Conservation (phyloP, 257 asterid genomes). For the Solanum arcanum region DNA sequence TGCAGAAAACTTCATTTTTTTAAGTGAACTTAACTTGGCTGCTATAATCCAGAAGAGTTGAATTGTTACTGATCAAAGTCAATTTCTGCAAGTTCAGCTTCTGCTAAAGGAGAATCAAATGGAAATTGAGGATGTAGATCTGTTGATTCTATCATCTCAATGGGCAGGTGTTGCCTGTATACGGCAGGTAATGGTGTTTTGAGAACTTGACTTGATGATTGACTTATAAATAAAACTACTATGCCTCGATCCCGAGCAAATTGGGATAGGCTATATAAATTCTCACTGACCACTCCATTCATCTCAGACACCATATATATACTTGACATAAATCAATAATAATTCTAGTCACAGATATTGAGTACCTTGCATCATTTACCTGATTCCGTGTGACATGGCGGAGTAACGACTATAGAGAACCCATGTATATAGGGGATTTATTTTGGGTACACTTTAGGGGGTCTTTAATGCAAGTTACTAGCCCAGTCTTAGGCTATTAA, state of each 20-base stretch:
- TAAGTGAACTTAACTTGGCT: not conserved
- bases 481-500: not conserved
- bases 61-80: not conserved
- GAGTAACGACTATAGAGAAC: not conserved
- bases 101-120: constrained; percentile 38
- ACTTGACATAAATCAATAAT: not conserved
- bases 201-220: not conserved
- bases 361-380: not conserved
- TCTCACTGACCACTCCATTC: not conserved
- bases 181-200: constrained; percentile 47
- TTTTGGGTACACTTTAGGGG: not conserved
- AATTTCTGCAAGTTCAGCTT: constrained; percentile 34
- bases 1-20: not conserved
- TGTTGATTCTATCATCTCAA: constrained; percentile 64
- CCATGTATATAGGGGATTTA: not conserved
- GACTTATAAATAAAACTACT: not conserved
- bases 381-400: not conserved
- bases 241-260: not conserved
- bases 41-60: not conserved
- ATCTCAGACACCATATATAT: not conserved
- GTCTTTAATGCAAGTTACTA: not conserved
- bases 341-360: not conserved
- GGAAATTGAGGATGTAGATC: constrained; percentile 56
- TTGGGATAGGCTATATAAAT: not conserved
- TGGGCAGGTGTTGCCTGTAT: constrained; percentile 70